Evolutionary conservation across 1,284 basidiomycete species (phyloP).

Genomic region (Pterulicium gracile): DNA sequence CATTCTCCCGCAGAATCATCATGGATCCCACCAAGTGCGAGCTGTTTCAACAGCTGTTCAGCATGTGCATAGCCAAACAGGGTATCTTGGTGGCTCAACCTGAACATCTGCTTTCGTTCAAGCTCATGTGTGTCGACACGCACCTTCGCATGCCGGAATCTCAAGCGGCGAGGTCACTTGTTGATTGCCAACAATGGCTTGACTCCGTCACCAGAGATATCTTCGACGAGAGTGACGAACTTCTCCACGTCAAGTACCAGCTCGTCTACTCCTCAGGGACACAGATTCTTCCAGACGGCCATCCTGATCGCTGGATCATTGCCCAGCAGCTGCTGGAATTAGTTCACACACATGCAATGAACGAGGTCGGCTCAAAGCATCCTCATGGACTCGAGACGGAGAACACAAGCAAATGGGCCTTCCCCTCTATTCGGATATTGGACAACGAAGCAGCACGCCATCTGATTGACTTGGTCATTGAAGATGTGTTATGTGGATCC

Average conservation of each 20-base stretch:
- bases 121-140: conserved; percentile 30
- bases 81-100: conserved; percentile 39
- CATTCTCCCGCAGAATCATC: conserved; percentile 31
- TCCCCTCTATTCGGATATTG: conserved; percentile 24
- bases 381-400: conserved; percentile 14
- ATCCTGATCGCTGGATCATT: conserved; percentile 35
- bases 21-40: conserved; percentile 13
- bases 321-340: conserved; percentile 27
- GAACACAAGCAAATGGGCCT: conserved; percentile 12
- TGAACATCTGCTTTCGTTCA: conserved; percentile 41
- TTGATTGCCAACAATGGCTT: conserved; percentile 25
- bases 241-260: conserved; percentile 37
- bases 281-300: conserved; percentile 27
- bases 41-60: conserved; percentile 20
- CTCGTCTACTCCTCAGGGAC: conserved; percentile 37
- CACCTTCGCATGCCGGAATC: conserved; percentile 10
- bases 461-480: conserved; percentile 14
- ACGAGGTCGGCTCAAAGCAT: conserved; percentile 8
- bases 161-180: conserved; percentile 6
- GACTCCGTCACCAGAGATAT: conserved; percentile 26
- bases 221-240: conserved; percentile 44
- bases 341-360: conserved; percentile 12
- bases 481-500: neutral
- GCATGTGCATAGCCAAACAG: conserved; percentile 24
- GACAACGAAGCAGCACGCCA: conserved; percentile 13